Evolutionary conservation across 176 grass and related monocot species (phyloP), one percentile per base, ranked within the genome.

Genomic region (Zizania latifolia): DNA sequence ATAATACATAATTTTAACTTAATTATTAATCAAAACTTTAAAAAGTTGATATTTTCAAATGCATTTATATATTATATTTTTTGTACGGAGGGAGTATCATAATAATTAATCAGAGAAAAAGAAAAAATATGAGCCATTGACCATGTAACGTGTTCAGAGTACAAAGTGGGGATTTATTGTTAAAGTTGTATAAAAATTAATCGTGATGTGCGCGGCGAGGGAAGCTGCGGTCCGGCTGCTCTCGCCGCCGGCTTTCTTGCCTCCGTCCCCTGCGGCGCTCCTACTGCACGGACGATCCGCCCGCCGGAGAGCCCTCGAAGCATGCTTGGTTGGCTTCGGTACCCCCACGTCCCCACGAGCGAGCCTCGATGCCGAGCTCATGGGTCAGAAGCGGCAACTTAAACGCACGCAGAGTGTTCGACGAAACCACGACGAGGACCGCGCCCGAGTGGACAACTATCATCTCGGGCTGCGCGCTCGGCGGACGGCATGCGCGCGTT

Each of bases 381-480:
- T 37, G 0, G 27, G 28, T 7, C 10, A 28, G 9, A 64, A 15
- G 56, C 8, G 17, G 0, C 23, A 69, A 28, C 37, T 77, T 37
- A 45, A 58, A 45, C 17, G 71, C 72, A 0, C 45, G 44, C 21
- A 1, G 10, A 45, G 56, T 31, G 72, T 53, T 86, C 46, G 78
- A 77, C 72, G 28, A 62, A 81, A 82, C 29, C 7, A 55, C 72
- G 2, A 35, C 11, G 15, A 43, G 72, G 84, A 86, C 35, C 64
- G 4, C 66, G 13, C 50, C 54, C 28, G 48, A 21, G 6, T 87
- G 90, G 90, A 87, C 90, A 2, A 32, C 82, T 7, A 23, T 48
- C 31, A 93, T 89, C 57, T 78, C 87, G 0, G 19, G 62, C 24
- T 87, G 75, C 24, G 78, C 90, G 26, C 77, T 84, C 1, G 59